Evolutionary conservation across 2,329 filamentous ascomycete genomes (phyloP), one percentile per base, ranked within the genome.

Genomic region (Endoconidiophora polonica): DNA sequence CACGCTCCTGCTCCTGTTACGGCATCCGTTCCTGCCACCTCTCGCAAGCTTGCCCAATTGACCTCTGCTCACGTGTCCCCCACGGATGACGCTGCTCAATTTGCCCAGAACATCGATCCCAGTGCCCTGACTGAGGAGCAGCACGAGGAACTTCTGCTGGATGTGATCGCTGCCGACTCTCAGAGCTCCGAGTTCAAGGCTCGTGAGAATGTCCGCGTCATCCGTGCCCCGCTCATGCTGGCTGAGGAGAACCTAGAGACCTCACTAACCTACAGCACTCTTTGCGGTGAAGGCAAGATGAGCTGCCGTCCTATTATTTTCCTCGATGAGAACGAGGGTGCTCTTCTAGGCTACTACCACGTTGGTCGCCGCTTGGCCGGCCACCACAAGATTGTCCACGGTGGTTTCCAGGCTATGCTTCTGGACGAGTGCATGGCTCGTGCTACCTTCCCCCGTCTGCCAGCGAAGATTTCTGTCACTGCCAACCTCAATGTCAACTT

Each of bases 381-480:
- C 1, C 88, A 96, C 63, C 84, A 86, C 4, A 86, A 84, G 2
- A 86, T 96, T 55, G 76, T 95, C 5, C 91, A 96, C 62, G 90
- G 90, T 46, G 90, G 90, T 0, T 68, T 94, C 56, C 69, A 96
- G 51, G 90, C 90, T n/a, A 95, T 90, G 10, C 73, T 96, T 62
- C 69, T 96, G 48, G 90, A 96, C 61, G 90, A 96, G 64, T 86
- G 86, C 0, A 69, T 96, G 41, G 90, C 84, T 29, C 73, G 86
- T 49, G 93, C 86, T 64, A 93, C 85, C 61, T 94, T 96, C 65
- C 79, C 78, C 4, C 86, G 86, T 22, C 70, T 96, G 59, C 90
- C 90, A 26, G 86, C 90, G 61, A 84, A 86, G 57, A 76, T 91
- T 55, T 81, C 81, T 54, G 74, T 95, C 62, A 96, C 91, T 39